phyloP scores from a whole-genome alignment of 257 asterid genomes.

The Lycium barbarum region DNA sequence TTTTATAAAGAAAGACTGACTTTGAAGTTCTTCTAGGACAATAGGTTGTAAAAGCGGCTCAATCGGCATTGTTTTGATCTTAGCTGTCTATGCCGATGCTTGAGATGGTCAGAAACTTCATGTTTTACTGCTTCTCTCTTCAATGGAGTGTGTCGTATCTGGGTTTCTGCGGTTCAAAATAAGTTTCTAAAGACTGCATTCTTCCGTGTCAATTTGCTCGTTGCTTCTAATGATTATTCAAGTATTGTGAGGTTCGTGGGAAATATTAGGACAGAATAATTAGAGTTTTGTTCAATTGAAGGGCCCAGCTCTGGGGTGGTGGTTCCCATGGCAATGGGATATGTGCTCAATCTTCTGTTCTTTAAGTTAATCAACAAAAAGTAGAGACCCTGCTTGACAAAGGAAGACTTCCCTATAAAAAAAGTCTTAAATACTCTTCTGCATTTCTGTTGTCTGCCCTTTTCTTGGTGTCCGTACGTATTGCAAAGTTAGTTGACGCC shows the following conservation, averaged over 20 bases:
- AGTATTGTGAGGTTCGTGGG: not conserved
- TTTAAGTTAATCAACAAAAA: not conserved
- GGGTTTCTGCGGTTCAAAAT: not conserved
- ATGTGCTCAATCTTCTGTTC: not conserved
- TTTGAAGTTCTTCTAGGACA: not conserved
- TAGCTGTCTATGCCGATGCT: too few relatives aligned
- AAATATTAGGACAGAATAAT: not conserved
- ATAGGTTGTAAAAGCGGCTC: not conserved
- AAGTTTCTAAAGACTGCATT: not conserved
- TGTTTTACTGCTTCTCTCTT: not conserved
- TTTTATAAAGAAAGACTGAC: not conserved
- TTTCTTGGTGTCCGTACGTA: not conserved
- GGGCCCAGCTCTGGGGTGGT: not conserved
- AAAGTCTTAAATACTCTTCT: too few relatives aligned
- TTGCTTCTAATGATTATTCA: not conserved
- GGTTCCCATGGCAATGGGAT: too few relatives aligned
- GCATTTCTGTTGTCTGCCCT: not conserved
- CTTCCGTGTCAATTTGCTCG: not conserved
- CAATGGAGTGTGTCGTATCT: not conserved
- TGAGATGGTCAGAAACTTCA: not conserved
- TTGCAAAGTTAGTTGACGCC: not conserved
- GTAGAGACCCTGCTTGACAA: not conserved
- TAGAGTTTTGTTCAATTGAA: not conserved
- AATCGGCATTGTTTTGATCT: too few relatives aligned
- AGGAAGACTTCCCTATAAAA: too few relatives aligned